Evolutionary conservation across 108 stramenopile genomes (phyloP).

Genomic region (Cyclotella choctawhatcheeana): DNA sequence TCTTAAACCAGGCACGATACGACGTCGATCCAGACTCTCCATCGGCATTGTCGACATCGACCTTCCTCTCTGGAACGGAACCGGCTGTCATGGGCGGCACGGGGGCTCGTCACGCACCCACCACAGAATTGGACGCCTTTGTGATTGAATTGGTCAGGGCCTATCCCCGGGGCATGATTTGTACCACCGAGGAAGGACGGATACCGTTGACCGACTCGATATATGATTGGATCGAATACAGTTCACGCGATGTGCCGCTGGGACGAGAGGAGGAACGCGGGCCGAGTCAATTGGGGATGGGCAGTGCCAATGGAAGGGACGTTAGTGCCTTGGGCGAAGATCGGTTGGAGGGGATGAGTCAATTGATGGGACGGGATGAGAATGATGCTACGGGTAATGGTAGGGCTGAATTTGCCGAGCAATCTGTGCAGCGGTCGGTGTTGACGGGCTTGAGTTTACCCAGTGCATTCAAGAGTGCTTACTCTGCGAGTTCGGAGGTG

Average conservation of each 20-base stretch:
- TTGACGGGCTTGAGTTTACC: slow-evolving; percentile 39
- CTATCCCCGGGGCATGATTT: slow-evolving; percentile 39
- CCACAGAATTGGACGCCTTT: slow-evolving; percentile 47
- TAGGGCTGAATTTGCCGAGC: not conserved
- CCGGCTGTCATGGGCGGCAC: slow-evolving; percentile 26
- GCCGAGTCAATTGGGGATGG: slow-evolving; percentile 47
- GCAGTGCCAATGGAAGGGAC: slow-evolving; percentile 30
- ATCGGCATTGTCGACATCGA: no score
- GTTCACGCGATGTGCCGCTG: slow-evolving; percentile 29
- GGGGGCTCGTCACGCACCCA: slow-evolving; percentile 21
- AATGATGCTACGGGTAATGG: slow-evolving; percentile 8
- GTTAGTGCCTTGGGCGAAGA: slow-evolving; percentile 10
- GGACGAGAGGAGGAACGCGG: slow-evolving; percentile 7
- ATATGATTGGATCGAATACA: slow-evolving; percentile 59
- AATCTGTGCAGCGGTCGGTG: slow-evolving; percentile 35
- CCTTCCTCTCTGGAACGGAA: not conserved
- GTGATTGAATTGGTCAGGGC: slow-evolving; percentile 47
- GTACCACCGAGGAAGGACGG: slow-evolving; percentile 25
- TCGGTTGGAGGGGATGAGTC: slow-evolving; percentile 49
- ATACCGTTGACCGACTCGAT: slow-evolving; percentile 53
- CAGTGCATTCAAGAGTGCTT: slow-evolving; percentile 49
- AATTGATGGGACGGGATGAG: slow-evolving; percentile 45
- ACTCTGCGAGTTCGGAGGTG: slow-evolving; percentile 38
- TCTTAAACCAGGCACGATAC: slow-evolving; percentile 49
- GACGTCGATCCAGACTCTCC: not conserved